phyloP scores from a whole-genome alignment of 148 eudicot species.

The Mesembryanthemum crystallinum region DNA sequence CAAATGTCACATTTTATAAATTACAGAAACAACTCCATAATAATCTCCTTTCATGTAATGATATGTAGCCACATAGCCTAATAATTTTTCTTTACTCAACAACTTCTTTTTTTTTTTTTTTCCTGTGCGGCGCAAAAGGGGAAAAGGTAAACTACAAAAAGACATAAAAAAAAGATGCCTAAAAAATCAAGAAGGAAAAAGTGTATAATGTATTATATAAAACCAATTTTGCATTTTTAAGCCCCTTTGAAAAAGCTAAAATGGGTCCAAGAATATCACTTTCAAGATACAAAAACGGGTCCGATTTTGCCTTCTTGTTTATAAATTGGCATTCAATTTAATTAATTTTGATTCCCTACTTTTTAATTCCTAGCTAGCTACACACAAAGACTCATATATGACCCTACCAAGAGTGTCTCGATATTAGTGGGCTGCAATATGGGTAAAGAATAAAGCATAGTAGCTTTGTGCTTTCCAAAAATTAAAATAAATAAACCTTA shows the following conservation, averaged over 20 bases:
- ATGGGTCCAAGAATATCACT: conserved; percentile 5
- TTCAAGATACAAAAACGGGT: neutral
- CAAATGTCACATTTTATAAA: neutral
- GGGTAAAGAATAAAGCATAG: neutral
- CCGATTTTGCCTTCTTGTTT: neutral
- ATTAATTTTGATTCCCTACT: neutral
- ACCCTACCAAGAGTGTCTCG: conserved; percentile 4
- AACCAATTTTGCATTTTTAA: too few relatives aligned
- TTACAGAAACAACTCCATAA: neutral
- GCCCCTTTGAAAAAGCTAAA: neutral
- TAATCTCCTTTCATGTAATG: neutral
- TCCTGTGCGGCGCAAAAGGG: conserved; percentile 3
- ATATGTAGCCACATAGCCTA: neutral
- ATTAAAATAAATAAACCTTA: neutral
- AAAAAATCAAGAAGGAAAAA: neutral
- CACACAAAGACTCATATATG: neutral
- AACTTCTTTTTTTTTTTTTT: too few relatives aligned
- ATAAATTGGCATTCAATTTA: neutral
- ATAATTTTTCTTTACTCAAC: neutral
- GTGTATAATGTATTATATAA: neutral
- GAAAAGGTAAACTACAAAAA: neutral
- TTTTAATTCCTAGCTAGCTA: neutral
- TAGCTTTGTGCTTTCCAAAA: neutral
- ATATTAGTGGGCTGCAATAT: neutral
- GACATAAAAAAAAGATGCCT: neutral